A percentile compares a stretch with the other conserved stretches of the same genome.
Evolutionary conservation across 306 rosid genomes (phyloP).

Genomic region (Prunus davidiana): DNA sequence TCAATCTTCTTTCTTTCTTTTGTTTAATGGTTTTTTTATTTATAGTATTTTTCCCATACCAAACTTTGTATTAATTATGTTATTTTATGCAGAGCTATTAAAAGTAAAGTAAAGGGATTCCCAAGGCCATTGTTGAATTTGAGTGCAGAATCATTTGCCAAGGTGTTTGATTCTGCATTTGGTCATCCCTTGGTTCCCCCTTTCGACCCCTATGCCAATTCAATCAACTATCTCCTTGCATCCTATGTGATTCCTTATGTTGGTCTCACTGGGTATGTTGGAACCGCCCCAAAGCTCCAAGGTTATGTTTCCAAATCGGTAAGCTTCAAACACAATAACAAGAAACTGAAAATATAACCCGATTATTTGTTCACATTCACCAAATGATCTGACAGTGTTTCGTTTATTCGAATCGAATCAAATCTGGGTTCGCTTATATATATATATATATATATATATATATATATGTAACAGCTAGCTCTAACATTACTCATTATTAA

Average conservation of each 20-base stretch:
- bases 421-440: too few species aligned
- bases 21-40: background rate
- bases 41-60: background rate
- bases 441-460: too few species aligned
- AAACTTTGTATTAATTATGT: background rate
- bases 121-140: conserved; percentile 73
- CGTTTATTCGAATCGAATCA: too few species aligned
- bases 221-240: conserved; percentile 63
- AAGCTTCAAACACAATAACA: conserved; percentile 8
- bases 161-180: conserved; percentile 47
- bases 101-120: conserved; percentile 47
- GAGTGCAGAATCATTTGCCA: conserved; percentile 49
- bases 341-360: too few species aligned
- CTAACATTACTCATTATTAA: background rate
- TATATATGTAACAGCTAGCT: background rate
- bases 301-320: conserved; percentile 39
- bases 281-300: conserved; percentile 52
- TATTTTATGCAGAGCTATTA: conserved; percentile 53
- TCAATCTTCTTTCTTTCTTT: background rate
- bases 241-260: conserved; percentile 72
- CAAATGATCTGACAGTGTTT: background rate
- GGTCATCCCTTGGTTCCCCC: conserved; percentile 50
- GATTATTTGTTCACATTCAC: background rate
- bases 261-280: conserved; percentile 89
- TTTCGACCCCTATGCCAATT: conserved; percentile 64